Percentiles rank a stretch among this genome's conserved stretches.
These are phyloP conservation scores for Trichoderma orchidacearum DNA, from an alignment of 495 filamentous ascomycete genomes.

Conservation along the genomic window DNA sequence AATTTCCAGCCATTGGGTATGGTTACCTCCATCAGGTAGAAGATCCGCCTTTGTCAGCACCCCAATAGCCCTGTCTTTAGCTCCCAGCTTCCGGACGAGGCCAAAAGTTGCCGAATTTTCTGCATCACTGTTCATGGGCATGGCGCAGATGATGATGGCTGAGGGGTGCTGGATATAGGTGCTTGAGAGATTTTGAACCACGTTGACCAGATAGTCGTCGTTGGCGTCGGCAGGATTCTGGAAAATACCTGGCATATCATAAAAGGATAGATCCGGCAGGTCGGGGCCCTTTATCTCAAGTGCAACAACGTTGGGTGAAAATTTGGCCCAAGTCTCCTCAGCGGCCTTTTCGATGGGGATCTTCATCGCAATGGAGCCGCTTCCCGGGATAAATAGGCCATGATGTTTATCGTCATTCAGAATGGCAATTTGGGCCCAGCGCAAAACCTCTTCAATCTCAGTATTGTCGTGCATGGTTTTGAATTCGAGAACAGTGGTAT, in stretches of 20 bases:
- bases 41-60: slow-evolving; percentile 74
- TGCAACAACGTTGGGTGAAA: slow-evolving; percentile 64
- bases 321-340: slow-evolving; percentile 37
- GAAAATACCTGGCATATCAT: slow-evolving; percentile 71
- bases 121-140: slow-evolving; percentile 61
- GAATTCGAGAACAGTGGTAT: slow-evolving; percentile 18
- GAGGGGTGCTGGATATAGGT: slow-evolving; percentile 50
- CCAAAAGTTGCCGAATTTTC: slow-evolving; percentile 56
- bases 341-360: slow-evolving; percentile 17
- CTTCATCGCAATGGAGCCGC: slow-evolving; percentile 15
- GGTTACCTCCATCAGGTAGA: slow-evolving; percentile 29
- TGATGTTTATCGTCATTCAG: slow-evolving; percentile 41
- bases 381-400: slow-evolving; percentile 34
- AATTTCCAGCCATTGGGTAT: slow-evolving; percentile 43
- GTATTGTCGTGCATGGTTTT: slow-evolving; percentile 26
- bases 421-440: slow-evolving; percentile 59
- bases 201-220: slow-evolving; percentile 48
- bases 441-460: slow-evolving; percentile 44
- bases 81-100: slow-evolving; percentile 44
- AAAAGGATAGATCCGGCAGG: slow-evolving; percentile 61
- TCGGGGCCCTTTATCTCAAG: slow-evolving; percentile 57
- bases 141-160: slow-evolving; percentile 60
- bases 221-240: slow-evolving; percentile 44
- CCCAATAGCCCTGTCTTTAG: slow-evolving; percentile 50
- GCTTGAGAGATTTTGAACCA: slow-evolving; percentile 54